phyloP scores from a whole-genome alignment of 1,284 basidiomycete species.

The Cutaneotrichosporon curvatum region DNA sequence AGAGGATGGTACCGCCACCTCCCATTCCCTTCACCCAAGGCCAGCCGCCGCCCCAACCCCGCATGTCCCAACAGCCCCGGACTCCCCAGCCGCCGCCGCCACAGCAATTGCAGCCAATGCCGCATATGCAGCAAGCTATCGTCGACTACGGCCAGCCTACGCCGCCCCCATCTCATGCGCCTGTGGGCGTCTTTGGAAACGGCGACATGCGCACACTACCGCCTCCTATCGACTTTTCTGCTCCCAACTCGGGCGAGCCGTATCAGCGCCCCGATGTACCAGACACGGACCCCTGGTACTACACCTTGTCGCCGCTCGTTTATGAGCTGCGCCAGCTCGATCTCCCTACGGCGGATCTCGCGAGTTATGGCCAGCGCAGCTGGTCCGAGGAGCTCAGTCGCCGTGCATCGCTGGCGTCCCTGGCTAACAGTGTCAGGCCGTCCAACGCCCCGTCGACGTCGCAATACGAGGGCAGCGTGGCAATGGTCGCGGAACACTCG shows the following conservation, averaged over 20 bases:
- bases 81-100: slow-evolving; percentile 27
- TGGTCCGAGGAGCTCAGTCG: slow-evolving; percentile 11
- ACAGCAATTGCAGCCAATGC: too few relatives aligned
- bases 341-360: slow-evolving; percentile 45
- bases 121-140: slow-evolving; percentile 29
- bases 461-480: slow-evolving; percentile 13
- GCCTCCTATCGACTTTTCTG: slow-evolving; percentile 20
- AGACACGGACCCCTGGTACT: slow-evolving; percentile 7
- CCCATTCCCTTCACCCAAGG: slow-evolving; percentile 47
- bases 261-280: background rate
- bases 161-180: slow-evolving; percentile 54
- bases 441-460: background rate
- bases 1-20: slow-evolving; percentile 54
- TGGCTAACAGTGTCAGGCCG: background rate
- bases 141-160: slow-evolving; percentile 56
- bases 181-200: slow-evolving; percentile 34
- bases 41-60: slow-evolving; percentile 31
- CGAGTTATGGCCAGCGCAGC: slow-evolving; percentile 40
- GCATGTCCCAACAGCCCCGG: too few relatives aligned
- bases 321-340: slow-evolving; percentile 46
- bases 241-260: too few relatives aligned
- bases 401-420: background rate
- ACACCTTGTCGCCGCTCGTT: slow-evolving; percentile 40
- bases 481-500: background rate
- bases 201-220: slow-evolving; percentile 41